phyloP scores from a whole-genome alignment of 495 filamentous ascomycete species.

The Lindgomyces ingoldianus region DNA sequence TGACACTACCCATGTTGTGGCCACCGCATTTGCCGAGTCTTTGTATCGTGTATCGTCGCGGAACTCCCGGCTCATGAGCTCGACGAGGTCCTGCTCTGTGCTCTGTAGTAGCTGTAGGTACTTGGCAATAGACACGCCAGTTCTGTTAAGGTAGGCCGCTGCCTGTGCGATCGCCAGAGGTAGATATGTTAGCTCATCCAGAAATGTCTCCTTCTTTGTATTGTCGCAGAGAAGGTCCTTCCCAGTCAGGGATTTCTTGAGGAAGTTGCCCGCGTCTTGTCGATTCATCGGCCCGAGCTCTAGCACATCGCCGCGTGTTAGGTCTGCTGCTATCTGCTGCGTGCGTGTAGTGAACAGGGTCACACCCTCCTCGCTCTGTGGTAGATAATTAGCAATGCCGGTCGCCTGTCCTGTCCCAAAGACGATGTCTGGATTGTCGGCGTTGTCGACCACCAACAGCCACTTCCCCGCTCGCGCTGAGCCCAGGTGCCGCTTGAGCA shows the following conservation, averaged over 20 bases:
- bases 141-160: constrained; percentile 39
- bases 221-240: constrained; percentile 29
- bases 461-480: constrained; percentile 19
- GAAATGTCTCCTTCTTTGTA: constrained; percentile 11
- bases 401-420: constrained; percentile 14
- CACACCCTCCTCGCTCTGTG: constrained; percentile 33
- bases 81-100: constrained; percentile 37
- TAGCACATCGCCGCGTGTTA: constrained; percentile 34
- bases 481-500: constrained; percentile 18
- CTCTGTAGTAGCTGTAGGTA: constrained; percentile 33
- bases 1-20: constrained; percentile 37
- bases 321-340: constrained; percentile 18
- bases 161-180: constrained; percentile 42
- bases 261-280: constrained; percentile 28
- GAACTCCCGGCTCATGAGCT: constrained; percentile 38
- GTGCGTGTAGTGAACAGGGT: constrained; percentile 38
- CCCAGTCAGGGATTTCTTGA: constrained; percentile 26
- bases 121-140: constrained; percentile 29
- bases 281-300: constrained; percentile 31
- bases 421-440: constrained; percentile 36
- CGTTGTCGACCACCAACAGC: constrained; percentile 37
- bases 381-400: constrained; percentile 34
- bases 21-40: constrained; percentile 32
- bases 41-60: constrained; percentile 34
- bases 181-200: constrained; percentile 34